A percentile compares a stretch with the other conserved stretches of the same genome.
These are phyloP conservation scores for Gaeumannomyces sp. DNA, from an alignment of 2,329 filamentous ascomycete species.

Conservation along the genomic window DNA sequence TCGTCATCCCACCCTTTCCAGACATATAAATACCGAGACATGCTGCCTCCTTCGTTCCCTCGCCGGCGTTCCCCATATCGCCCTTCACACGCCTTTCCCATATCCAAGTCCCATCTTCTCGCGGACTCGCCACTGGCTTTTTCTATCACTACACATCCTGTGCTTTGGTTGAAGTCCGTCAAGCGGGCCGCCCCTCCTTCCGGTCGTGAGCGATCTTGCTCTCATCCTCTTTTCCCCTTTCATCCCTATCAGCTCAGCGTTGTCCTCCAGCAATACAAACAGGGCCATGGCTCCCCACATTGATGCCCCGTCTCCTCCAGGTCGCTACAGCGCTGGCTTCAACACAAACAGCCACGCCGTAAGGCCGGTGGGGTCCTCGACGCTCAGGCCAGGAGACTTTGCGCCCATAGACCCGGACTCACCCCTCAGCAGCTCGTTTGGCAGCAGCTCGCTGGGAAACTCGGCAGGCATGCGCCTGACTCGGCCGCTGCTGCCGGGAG, in stretches of 20 bases:
- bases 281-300: conserved; percentile 39
- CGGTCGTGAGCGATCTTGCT: neutral
- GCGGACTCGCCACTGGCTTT: neutral
- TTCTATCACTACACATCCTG: neutral
- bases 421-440: conserved; percentile 36
- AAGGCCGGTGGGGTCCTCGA: conserved; percentile 26
- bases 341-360: conserved; percentile 25
- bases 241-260: neutral
- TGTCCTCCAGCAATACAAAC: conserved; percentile 1
- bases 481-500: conserved; percentile 39
- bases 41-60: neutral
- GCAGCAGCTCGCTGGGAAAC: conserved; percentile 29
- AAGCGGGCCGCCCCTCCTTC: too few relatives aligned
- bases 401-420: conserved; percentile 25
- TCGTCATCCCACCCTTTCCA: neutral
- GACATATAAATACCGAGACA: neutral
- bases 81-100: neutral
- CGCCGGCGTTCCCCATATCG: neutral
- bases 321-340: conserved; percentile 38
- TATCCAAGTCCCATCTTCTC: neutral
- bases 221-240: neutral
- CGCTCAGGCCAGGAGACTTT: conserved; percentile 23
- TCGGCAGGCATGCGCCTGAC: conserved; percentile 24
- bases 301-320: conserved; percentile 39
- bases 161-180: neutral